Evolutionary conservation across 495 filamentous ascomycete genomes (phyloP).

Genomic region (Trichoderma parareesei): DNA sequence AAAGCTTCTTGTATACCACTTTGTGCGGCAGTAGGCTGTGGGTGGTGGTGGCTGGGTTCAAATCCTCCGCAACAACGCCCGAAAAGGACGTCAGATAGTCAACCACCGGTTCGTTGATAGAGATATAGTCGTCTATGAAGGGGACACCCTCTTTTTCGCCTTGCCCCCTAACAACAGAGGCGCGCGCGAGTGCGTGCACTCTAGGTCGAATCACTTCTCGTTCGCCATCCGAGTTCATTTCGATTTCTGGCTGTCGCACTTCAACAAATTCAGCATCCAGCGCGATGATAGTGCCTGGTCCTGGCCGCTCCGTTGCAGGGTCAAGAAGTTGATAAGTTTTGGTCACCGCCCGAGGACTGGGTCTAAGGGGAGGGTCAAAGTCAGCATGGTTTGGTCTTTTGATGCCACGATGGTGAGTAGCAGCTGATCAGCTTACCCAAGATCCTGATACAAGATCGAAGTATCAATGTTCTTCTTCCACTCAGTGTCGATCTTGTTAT

Average conservation of each 20-base stretch:
- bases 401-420: not conserved
- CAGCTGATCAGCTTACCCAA: constrained; percentile 40
- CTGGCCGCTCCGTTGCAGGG: constrained; percentile 55
- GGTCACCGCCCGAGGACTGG: constrained; percentile 27
- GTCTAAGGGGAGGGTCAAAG: not conserved
- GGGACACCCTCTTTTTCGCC: constrained; percentile 69
- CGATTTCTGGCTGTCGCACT: constrained; percentile 81
- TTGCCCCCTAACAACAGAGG: constrained; percentile 74
- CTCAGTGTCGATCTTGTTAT: constrained; percentile 67
- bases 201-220: constrained; percentile 78
- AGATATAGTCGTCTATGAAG: constrained; percentile 97
- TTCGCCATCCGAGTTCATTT: constrained; percentile 84
- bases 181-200: constrained; percentile 75
- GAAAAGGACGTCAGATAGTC: constrained; percentile 93
- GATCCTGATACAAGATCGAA: constrained; percentile 70
- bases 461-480: constrained; percentile 85
- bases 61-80: constrained; percentile 75
- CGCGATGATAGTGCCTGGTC: constrained; percentile 64
- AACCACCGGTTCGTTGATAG: constrained; percentile 80
- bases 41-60: constrained; percentile 62
- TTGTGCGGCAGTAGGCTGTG: constrained; percentile 84
- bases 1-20: constrained; percentile 92
- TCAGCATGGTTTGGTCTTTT: not conserved
- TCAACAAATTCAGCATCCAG: constrained; percentile 95
- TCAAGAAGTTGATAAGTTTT: constrained; percentile 53